A percentile compares a stretch with the other conserved stretches of the same genome.
Conservation (phyloP, 2,329 filamentous ascomycete species). For the Colletotrichum sp. region DNA sequence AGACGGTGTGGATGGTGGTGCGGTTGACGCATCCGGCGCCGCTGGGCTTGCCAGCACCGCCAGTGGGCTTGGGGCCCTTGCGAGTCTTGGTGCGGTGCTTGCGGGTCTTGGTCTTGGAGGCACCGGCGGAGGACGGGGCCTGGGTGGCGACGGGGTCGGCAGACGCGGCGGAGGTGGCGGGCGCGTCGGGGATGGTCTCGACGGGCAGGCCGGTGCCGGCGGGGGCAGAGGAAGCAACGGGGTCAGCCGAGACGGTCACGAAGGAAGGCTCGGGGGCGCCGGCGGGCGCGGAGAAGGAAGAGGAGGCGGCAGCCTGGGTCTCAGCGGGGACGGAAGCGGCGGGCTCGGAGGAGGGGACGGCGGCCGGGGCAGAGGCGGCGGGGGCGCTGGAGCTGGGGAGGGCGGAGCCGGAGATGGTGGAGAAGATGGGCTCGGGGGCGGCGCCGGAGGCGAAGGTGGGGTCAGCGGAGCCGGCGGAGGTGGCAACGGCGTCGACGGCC, state of each 20-base stretch:
- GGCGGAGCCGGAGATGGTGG: constrained; percentile 2
- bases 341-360: not conserved
- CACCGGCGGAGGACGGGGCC: not conserved
- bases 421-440: constrained; percentile 3
- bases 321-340: not conserved
- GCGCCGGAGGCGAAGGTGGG: constrained; percentile 1
- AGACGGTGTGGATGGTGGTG: constrained; percentile 2
- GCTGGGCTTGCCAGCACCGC: not conserved
- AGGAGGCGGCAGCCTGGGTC: not conserved
- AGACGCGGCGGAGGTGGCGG: not conserved
- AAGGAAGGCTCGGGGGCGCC: not conserved
- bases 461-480: not conserved
- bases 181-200: not conserved
- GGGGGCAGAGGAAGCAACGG: not conserved
- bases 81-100: not conserved
- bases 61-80: not conserved
- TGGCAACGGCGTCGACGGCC: not conserved
- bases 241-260: not conserved
- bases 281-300: not conserved
- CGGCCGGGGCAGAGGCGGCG: not conserved
- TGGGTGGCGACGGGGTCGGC: not conserved
- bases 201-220: not conserved
- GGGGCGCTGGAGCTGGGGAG: constrained; percentile 3
- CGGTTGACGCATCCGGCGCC: not conserved
- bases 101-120: constrained; percentile 12